These are phyloP conservation scores for Penicillium maclennaniae DNA, from an alignment of 495 filamentous ascomycete species.

Conservation along the genomic window DNA sequence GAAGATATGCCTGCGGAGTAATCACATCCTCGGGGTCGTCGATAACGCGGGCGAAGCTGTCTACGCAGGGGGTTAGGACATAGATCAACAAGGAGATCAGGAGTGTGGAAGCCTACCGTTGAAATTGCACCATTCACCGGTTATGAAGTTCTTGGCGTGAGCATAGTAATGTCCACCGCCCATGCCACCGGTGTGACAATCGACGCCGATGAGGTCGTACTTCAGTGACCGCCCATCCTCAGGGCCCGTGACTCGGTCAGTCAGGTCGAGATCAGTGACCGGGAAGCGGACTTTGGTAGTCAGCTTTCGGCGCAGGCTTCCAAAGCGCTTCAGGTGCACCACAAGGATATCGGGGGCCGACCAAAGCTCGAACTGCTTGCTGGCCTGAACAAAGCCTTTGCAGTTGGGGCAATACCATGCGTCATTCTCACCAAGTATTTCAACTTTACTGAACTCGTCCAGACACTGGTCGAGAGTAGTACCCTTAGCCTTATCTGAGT, in stretches of 20 bases:
- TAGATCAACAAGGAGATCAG: neutral
- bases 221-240: slow-evolving; percentile 74
- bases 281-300: slow-evolving; percentile 91
- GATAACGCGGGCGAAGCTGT: slow-evolving; percentile 66
- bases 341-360: slow-evolving; percentile 91
- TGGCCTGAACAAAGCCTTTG: slow-evolving; percentile 86
- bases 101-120: slow-evolving; percentile 63
- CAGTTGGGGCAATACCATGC: slow-evolving; percentile 96
- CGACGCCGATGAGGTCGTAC: slow-evolving; percentile 92
- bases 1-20: slow-evolving; percentile 74
- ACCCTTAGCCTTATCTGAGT: slow-evolving; percentile 63
- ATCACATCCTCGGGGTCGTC: slow-evolving; percentile 54
- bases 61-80: slow-evolving; percentile 14
- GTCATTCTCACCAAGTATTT: slow-evolving; percentile 88
- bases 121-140: slow-evolving; percentile 84
- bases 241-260: slow-evolving; percentile 66
- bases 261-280: slow-evolving; percentile 79
- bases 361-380: slow-evolving; percentile 96
- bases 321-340: slow-evolving; percentile 90
- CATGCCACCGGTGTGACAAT: slow-evolving; percentile 89
- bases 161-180: slow-evolving; percentile 96
- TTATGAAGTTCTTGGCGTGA: slow-evolving; percentile 83
- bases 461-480: slow-evolving; percentile 87
- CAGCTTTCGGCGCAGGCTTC: slow-evolving; percentile 69
- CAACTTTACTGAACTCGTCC: slow-evolving; percentile 85